Percentiles rank a stretch among this genome's conserved stretches.
These are phyloP conservation scores for Tuber calosporum DNA, from an alignment of 495 filamentous ascomycete genomes.

Conservation along the genomic window DNA sequence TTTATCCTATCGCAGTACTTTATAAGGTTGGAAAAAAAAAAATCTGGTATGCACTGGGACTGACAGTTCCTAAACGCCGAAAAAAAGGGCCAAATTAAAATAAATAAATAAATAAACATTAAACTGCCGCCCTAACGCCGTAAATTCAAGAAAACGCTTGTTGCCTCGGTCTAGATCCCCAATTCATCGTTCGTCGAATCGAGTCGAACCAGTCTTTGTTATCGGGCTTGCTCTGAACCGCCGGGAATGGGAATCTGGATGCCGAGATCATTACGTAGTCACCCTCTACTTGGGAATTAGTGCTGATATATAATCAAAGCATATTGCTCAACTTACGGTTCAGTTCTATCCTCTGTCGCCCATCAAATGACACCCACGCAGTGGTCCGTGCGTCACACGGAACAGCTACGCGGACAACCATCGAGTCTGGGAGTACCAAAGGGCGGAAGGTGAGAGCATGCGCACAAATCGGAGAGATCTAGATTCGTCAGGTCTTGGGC, in stretches of 20 bases:
- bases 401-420: conserved; percentile 79
- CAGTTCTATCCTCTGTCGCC: conserved; percentile 88
- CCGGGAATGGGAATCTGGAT: conserved; percentile 91
- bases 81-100: neutral
- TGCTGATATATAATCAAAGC: neutral
- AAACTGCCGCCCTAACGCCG: neutral
- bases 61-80: neutral
- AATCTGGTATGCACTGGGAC: neutral
- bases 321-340: conserved; percentile 43
- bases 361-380: conserved; percentile 93
- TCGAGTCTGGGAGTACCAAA: conserved; percentile 95
- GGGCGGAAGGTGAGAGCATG: conserved; percentile 94
- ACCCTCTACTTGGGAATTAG: conserved; percentile 50
- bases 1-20: no score
- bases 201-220: conserved; percentile 91
- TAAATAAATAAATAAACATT: neutral
- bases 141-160: conserved; percentile 23
- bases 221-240: conserved; percentile 60
- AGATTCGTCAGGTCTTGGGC: neutral
- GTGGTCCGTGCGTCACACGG: conserved; percentile 77
- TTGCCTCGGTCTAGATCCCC: conserved; percentile 62
- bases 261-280: conserved; percentile 93
- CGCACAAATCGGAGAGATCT: conserved; percentile 87
- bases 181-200: conserved; percentile 78
- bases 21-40: no score